Conservation (phyloP, 179 eudicot genomes). For the Actinidia arguta region DNA sequence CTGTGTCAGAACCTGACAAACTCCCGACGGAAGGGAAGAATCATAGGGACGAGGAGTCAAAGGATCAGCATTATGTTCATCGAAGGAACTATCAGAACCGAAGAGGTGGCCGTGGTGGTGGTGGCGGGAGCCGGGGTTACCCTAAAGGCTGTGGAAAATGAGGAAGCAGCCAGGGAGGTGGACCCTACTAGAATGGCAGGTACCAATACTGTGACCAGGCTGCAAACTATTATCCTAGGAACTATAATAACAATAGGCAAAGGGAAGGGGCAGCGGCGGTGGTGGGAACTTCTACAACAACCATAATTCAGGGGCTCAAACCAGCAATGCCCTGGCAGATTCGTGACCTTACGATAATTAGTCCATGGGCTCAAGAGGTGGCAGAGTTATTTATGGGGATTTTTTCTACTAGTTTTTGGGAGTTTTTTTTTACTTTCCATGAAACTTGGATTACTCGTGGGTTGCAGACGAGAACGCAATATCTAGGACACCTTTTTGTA, state of each 20-base stretch:
- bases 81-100: constrained; percentile 55
- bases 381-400: constrained; percentile 8
- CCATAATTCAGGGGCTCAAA: constrained; percentile 40
- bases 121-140: constrained; percentile 58
- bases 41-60: constrained; percentile 38
- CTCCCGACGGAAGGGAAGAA: constrained; percentile 49
- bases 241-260: constrained; percentile 43
- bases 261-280: constrained; percentile 51
- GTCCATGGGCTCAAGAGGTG: neutral
- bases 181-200: constrained; percentile 77
- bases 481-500: constrained; percentile 21
- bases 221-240: constrained; percentile 62
- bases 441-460: constrained; percentile 7
- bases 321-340: constrained; percentile 35
- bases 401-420: neutral
- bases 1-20: constrained; percentile 44
- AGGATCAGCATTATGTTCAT: constrained; percentile 57
- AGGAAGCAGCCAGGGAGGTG: constrained; percentile 63
- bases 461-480: constrained; percentile 14
- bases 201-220: constrained; percentile 65
- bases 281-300: constrained; percentile 48
- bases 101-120: constrained; percentile 71
- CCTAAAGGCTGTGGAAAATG: constrained; percentile 79
- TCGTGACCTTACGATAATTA: constrained; percentile 30
- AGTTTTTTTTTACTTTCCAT: neutral